Evolutionary conservation across 805 yeast species (phyloP).

Genomic region (Tetrapisispora namnaoensis): DNA sequence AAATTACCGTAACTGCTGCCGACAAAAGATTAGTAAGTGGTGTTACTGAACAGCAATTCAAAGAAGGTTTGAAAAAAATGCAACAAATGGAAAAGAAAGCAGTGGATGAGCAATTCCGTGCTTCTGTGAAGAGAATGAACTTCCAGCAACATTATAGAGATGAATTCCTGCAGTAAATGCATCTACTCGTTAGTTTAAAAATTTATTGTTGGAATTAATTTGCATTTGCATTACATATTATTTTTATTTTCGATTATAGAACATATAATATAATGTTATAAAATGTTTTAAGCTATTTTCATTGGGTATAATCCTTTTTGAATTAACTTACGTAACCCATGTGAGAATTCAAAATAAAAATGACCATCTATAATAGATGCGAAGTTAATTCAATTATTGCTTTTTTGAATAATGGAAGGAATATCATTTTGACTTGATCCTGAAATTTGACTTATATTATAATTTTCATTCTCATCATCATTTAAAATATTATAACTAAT

Average conservation of each 20-base stretch:
- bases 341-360: neutral
- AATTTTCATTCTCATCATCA: neutral
- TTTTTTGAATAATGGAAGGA: neutral
- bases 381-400: too few species aligned
- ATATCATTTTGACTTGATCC: neutral
- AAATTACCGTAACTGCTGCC: conserved; percentile 62
- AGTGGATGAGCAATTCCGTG: conserved; percentile 31
- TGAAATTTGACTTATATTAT: neutral
- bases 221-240: neutral
- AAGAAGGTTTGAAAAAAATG: conserved; percentile 40
- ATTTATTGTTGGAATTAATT: neutral
- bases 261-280: too few species aligned
- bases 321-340: neutral
- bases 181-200: neutral
- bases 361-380: neutral
- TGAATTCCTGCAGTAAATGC: conserved; percentile 39
- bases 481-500: neutral
- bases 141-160: conserved; percentile 82
- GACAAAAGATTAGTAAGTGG: conserved; percentile 53
- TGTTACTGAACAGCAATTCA: conserved; percentile 52
- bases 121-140: conserved; percentile 63
- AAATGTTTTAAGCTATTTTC: too few species aligned
- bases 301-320: neutral
- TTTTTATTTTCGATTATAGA: neutral
- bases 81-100: conserved; percentile 37